Evolutionary conservation across 192 early-diverging fungal species (phyloP).

Genomic region (Pilaira anomala): DNA sequence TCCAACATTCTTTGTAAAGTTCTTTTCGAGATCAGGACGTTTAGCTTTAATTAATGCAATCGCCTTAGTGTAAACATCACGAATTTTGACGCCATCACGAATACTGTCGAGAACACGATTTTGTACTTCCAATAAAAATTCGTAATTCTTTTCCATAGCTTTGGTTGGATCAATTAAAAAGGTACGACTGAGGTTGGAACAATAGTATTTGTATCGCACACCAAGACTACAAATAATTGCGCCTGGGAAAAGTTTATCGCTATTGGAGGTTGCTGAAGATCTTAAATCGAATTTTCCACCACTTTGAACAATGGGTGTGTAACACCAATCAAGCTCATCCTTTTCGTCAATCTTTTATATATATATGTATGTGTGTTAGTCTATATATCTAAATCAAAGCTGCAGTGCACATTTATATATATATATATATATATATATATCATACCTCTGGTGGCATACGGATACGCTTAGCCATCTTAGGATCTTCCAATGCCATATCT

Average conservation of each 20-base stretch:
- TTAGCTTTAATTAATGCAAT: conserved; percentile 67
- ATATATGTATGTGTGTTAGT: neutral
- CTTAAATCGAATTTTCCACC: conserved; percentile 90
- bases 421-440: neutral
- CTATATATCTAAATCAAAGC: neutral
- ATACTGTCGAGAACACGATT: conserved; percentile 66
- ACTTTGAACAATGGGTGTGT: conserved; percentile 92
- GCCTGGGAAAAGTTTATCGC: conserved; percentile 76
- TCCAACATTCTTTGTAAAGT: conserved; percentile 87
- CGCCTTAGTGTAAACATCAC: conserved; percentile 74
- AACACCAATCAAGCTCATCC: conserved; percentile 84
- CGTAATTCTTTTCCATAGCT: conserved; percentile 89
- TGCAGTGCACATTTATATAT: neutral
- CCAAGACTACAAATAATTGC: conserved; percentile 92
- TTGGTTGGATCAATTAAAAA: conserved; percentile 91
- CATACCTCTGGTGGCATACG: conserved; percentile 67
- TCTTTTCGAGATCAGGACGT: conserved; percentile 79
- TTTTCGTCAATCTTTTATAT: conserved; percentile 45
- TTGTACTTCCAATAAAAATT: conserved; percentile 85
- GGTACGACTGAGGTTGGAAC: conserved; percentile 91
- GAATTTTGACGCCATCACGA: conserved; percentile 70
- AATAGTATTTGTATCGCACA: conserved; percentile 92
- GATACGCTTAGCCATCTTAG: conserved; percentile 62
- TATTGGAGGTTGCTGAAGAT: conserved; percentile 73
- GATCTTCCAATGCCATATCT: conserved; percentile 66